Conservation (phyloP, 2,329 filamentous ascomycete species). For the Neodidymelliopsis sp. region DNA sequence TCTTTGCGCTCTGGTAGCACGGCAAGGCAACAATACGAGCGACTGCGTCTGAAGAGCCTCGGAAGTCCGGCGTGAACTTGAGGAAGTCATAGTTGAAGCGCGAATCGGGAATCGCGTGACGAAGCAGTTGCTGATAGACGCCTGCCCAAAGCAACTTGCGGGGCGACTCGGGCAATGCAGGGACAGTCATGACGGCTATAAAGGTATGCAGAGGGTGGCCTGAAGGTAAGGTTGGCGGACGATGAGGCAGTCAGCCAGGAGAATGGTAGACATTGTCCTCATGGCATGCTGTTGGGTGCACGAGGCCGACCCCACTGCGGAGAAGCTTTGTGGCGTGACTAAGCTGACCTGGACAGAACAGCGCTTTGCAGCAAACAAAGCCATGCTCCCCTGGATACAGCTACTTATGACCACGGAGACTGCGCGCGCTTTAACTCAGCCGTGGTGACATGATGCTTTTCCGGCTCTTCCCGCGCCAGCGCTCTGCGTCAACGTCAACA, state of each 20-base stretch:
- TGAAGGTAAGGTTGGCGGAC: background rate
- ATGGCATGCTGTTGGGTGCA: background rate
- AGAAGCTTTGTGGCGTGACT: slow-evolving; percentile 1
- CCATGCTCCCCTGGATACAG: no score
- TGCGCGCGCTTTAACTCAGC: no score
- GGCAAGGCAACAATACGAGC: slow-evolving; percentile 41
- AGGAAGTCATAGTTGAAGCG: slow-evolving; percentile 55
- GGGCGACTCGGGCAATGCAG: slow-evolving; percentile 19
- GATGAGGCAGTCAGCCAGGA: background rate
- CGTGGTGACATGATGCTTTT: slow-evolving; percentile 5
- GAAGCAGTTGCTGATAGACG: slow-evolving; percentile 48
- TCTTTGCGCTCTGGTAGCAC: slow-evolving; percentile 41
- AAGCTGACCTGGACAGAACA: no score
- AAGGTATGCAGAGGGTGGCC: background rate
- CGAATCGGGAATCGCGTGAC: slow-evolving; percentile 54
- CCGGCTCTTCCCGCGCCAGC: slow-evolving; percentile 9
- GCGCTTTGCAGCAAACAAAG: no score
- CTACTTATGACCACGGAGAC: no score
- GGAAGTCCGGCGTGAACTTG: slow-evolving; percentile 55
- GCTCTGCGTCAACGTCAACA: slow-evolving; percentile 9
- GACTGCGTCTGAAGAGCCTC: slow-evolving; percentile 46
- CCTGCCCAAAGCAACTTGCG: slow-evolving; percentile 34
- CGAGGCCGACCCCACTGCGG: slow-evolving; percentile 9
- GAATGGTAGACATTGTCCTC: background rate
- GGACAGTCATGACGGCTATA: slow-evolving; percentile 26